A percentile compares a stretch with the other conserved stretches of the same genome.
Evolutionary conservation across 257 asterid species (phyloP).

Genomic region (Fraxinus pennsylvanica): DNA sequence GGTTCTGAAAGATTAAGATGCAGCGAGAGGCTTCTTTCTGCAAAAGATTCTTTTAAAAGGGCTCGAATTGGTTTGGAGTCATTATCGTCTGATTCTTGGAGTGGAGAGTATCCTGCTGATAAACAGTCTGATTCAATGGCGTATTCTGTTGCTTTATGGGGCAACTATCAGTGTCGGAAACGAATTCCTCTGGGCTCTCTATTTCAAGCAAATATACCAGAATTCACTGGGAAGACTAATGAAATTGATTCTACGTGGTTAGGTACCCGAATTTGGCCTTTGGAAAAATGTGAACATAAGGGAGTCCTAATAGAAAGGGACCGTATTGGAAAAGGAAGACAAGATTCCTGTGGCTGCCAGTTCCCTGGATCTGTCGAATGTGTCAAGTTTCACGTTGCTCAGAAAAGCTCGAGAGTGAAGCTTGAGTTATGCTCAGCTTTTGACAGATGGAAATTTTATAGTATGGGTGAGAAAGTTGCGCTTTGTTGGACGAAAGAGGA

Average conservation of each 20-base stretch:
- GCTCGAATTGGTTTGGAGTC: constrained; percentile 23
- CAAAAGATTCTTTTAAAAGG: constrained; percentile 54
- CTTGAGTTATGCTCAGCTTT: constrained; percentile 62
- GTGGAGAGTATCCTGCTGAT: constrained; percentile 23
- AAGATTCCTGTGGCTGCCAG: constrained; percentile 61
- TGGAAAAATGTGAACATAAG: constrained; percentile 30
- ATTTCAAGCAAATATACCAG: constrained; percentile 53
- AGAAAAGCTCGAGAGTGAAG: constrained; percentile 43
- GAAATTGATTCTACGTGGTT: constrained; percentile 61
- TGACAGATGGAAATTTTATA: constrained; percentile 50
- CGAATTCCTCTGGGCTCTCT: constrained; percentile 41
- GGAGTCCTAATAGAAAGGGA: constrained; percentile 50
- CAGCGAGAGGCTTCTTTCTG: constrained; percentile 66
- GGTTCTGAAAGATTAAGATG: constrained; percentile 54
- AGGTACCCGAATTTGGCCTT: constrained; percentile 64
- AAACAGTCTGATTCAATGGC: constrained; percentile 32
- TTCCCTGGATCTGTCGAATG: constrained; percentile 51
- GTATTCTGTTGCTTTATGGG: constrained; percentile 36
- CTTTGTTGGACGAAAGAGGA: constrained; percentile 55
- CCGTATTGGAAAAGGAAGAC: constrained; percentile 70
- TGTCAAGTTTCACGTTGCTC: constrained; percentile 51
- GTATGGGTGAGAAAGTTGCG: constrained; percentile 59
- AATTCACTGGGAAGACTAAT: constrained; percentile 32
- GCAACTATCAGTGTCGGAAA: constrained; percentile 28
- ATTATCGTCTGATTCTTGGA: constrained; percentile 39